A percentile compares a stretch with the other conserved stretches of the same genome.
Conservation (phyloP, 2,329 filamentous ascomycete genomes). For the Stemphylium beticola region DNA sequence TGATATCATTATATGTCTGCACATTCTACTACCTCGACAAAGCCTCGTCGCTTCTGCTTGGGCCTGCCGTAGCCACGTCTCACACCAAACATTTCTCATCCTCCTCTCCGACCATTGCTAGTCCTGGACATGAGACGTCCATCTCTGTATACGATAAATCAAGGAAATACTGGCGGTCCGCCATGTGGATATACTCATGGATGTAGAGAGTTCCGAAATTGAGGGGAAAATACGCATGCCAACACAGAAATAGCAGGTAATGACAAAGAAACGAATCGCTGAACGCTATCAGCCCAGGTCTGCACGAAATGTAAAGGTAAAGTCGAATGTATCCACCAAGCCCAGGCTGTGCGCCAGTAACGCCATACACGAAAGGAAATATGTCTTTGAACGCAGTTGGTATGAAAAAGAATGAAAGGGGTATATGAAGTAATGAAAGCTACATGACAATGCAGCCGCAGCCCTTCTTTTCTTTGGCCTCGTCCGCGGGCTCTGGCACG, state of each 20-base stretch:
- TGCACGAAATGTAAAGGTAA: slow-evolving; percentile 18
- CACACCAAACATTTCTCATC: slow-evolving; percentile 12
- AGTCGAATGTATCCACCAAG: slow-evolving; percentile 17
- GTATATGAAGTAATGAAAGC: slow-evolving; percentile 37
- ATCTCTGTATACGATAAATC: slow-evolving; percentile 13
- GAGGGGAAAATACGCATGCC: slow-evolving; percentile 8
- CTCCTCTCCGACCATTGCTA: slow-evolving; percentile 17
- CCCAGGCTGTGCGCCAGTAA: slow-evolving; percentile 22
- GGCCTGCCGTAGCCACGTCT: slow-evolving; percentile 27
- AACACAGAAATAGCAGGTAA: slow-evolving; percentile 16
- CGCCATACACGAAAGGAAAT: slow-evolving; percentile 39
- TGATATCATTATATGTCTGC: slow-evolving; percentile 21
- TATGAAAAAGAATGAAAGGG: slow-evolving; percentile 28
- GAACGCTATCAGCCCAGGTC: slow-evolving; percentile 41
- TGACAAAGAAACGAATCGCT: slow-evolving; percentile 37
- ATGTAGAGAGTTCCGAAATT: slow-evolving; percentile 4
- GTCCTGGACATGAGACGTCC: slow-evolving; percentile 12
- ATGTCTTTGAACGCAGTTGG: slow-evolving; percentile 27
- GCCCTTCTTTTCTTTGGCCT: slow-evolving; percentile 65
- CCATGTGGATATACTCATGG: slow-evolving; percentile 14
- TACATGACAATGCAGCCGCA: slow-evolving; percentile 80
- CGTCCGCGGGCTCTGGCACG: slow-evolving; percentile 62
- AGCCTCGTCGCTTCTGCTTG: slow-evolving; percentile 17
- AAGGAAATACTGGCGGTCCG: slow-evolving; percentile 14
- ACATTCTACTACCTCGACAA: slow-evolving; percentile 20